A percentile compares a stretch with the other conserved stretches of the same genome.
phyloP scores from a whole-genome alignment of 805 yeast species.

The Pichia sporocuriosa region DNA sequence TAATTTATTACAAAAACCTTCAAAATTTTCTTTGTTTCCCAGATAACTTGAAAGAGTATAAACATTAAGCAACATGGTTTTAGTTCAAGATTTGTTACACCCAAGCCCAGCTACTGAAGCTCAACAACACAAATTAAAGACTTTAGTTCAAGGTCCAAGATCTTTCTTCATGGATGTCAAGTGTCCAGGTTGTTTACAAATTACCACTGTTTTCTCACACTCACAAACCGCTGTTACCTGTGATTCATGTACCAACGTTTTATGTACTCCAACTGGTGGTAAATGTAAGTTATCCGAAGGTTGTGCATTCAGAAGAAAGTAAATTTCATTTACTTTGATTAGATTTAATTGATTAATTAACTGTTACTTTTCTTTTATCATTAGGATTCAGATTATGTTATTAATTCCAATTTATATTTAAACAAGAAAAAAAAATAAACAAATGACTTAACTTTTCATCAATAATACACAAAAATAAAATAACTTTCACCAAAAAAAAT shows the following conservation, averaged over 20 bases:
- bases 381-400: too few relatives aligned
- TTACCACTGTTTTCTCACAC: constrained; percentile 99
- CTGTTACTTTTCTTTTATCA: too few relatives aligned
- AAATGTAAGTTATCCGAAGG: constrained; percentile 99
- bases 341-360: background rate
- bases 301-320: constrained; percentile 98
- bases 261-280: constrained; percentile 99
- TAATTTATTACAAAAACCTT: background rate
- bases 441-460: too few relatives aligned
- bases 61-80: constrained; percentile 48
- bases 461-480: too few relatives aligned
- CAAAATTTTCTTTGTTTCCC: background rate
- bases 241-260: constrained; percentile 96
- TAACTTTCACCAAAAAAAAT: too few relatives aligned
- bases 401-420: too few relatives aligned
- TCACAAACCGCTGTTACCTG: constrained; percentile 99
- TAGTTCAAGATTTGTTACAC: constrained; percentile 98
- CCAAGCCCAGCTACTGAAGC: constrained; percentile 97
- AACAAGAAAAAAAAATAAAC: too few relatives aligned
- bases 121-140: constrained; percentile 94
- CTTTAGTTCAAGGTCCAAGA: constrained; percentile 96
- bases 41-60: constrained; percentile 8
- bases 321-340: constrained; percentile 28
- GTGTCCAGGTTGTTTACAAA: constrained; percentile 99
- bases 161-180: constrained; percentile 99